Evolutionary conservation across 306 rosid genomes (phyloP).

Genomic region (Luffa aegyptiaca): DNA sequence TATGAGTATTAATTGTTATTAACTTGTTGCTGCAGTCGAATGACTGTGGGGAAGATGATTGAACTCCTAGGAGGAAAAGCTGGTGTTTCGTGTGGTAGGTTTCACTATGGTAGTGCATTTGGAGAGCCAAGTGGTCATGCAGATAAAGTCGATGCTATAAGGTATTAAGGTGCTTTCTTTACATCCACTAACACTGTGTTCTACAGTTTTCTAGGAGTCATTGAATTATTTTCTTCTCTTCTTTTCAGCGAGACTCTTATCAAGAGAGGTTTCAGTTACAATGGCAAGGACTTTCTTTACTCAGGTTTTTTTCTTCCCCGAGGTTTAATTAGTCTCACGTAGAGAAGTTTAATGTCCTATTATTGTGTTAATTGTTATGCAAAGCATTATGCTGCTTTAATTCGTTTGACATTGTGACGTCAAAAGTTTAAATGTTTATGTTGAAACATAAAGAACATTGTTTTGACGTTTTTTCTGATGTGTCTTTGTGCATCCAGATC

Average conservation of each 20-base stretch:
- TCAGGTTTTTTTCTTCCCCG: constrained; percentile 48
- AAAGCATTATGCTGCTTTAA: neutral
- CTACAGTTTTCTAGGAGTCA: constrained; percentile 1
- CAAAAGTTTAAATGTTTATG: neutral
- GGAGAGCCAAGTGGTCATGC: constrained; percentile 99
- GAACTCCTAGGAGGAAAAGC: constrained; percentile 97
- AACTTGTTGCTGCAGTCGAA: constrained; percentile 50
- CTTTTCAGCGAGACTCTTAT: constrained; percentile 75
- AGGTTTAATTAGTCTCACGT: neutral
- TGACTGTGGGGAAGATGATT: constrained; percentile 99
- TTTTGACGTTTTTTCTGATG: neutral
- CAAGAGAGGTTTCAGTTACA: constrained; percentile 71
- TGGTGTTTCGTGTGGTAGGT: constrained; percentile 93
- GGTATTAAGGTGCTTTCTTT: constrained; percentile 58
- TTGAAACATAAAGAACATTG: neutral
- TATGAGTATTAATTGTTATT: neutral
- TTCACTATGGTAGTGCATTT: constrained; percentile 96
- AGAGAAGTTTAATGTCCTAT: neutral
- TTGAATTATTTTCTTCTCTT: constrained; percentile 8
- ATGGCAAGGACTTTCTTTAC: constrained; percentile 81
- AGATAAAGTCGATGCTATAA: constrained; percentile 87
- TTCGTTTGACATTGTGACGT: neutral
- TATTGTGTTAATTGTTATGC: neutral
- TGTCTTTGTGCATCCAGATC: neutral
- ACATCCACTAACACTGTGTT: neutral